Base-by-base conservation (phyloP, 1,284 basidiomycete genomes). In the Microbotryum lychnidis-dioicae region DNA sequence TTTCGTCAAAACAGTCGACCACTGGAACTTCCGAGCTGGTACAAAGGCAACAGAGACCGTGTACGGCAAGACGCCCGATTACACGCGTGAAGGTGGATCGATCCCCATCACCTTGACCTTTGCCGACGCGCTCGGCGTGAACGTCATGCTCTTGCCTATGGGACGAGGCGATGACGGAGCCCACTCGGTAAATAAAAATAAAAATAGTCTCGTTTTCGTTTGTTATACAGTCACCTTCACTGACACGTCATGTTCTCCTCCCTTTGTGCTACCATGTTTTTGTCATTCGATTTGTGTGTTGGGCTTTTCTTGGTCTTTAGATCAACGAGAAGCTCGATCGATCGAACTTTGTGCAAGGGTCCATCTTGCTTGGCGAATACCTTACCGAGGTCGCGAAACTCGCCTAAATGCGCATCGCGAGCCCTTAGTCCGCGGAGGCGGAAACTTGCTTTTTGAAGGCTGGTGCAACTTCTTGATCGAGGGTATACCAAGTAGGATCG, bases 91-190 rank as follows among this genome's bases (percentile, higher is more conserved):
- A 77, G 94, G 96, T 61, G 92, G 94, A 2, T 94, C 90, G 2
- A 97, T 97, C 70, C 93, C 93, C 0, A 91, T 97, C 54, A 96
- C 93, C 7, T 81, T 98, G 62, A 96, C 92, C 5, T 97, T 98
- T 76, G 90, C 92, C 21, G 91, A 97, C 74, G 83, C 84, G 54
- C 78, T 97, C 54, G 83, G 83, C 29, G 74, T 78, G 70, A 79
- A 80, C 71, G 76, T 76, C 29, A 71, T 78, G 57, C 71, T 77
- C 9, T 66, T 76, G 18, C 77, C 76, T 9, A 74, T 97, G 85
- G 92, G 92, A 9, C 80, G 91, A 59, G 88, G 89, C 6, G 90
- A 94, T 72, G 93, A 98, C 72, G 93, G 92, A 69, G 89, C 91
- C 37, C 90, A 93, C 85, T 89, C 75, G 68, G 87, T 73, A 78